Percentiles rank a stretch among this genome's conserved stretches.
phyloP scores from a whole-genome alignment of 768 basidiomycete genomes.

The Auricularia cornea region DNA sequence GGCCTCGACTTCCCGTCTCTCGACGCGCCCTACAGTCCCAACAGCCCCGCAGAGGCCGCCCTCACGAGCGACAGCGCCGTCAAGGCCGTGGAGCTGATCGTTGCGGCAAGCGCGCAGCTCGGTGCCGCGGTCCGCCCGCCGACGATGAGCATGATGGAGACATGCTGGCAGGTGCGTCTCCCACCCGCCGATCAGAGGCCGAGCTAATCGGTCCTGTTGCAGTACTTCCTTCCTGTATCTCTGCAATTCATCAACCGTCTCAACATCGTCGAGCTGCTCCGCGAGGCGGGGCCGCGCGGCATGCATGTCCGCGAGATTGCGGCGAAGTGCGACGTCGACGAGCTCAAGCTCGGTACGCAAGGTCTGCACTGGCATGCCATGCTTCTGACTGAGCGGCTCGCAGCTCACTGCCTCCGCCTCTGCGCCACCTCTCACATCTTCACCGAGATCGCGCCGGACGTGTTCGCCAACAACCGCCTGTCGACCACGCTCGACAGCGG shows the following conservation, averaged over 20 bases:
- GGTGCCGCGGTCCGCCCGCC: slow-evolving; percentile 55
- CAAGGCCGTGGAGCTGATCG: slow-evolving; percentile 26
- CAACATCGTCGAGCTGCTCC: slow-evolving; percentile 61
- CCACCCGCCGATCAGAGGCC: not conserved
- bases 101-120: slow-evolving; percentile 64
- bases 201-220: not conserved
- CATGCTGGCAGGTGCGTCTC: slow-evolving; percentile 53
- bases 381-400: not conserved
- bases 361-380: slow-evolving; percentile 5
- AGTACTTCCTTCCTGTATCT: slow-evolving; percentile 72
- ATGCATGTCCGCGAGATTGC: slow-evolving; percentile 39
- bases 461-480: slow-evolving; percentile 27
- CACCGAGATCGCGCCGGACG: slow-evolving; percentile 17
- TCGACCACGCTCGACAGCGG: slow-evolving; percentile 17
- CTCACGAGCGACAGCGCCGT: slow-evolving; percentile 34
- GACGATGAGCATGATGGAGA: slow-evolving; percentile 64
- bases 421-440: slow-evolving; percentile 37
- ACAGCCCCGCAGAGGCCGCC: slow-evolving; percentile 38
- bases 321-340: slow-evolving; percentile 21
- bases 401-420: slow-evolving; percentile 66
- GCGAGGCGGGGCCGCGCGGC: slow-evolving; percentile 49
- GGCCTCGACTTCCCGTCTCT: slow-evolving; percentile 57
- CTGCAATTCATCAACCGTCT: slow-evolving; percentile 66
- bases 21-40: slow-evolving; percentile 37
- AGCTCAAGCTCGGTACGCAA: slow-evolving; percentile 43